A percentile compares a stretch with the other conserved stretches of the same genome.
Conservation (phyloP, 441 rosid species). For the Adansonia grandidieri region DNA sequence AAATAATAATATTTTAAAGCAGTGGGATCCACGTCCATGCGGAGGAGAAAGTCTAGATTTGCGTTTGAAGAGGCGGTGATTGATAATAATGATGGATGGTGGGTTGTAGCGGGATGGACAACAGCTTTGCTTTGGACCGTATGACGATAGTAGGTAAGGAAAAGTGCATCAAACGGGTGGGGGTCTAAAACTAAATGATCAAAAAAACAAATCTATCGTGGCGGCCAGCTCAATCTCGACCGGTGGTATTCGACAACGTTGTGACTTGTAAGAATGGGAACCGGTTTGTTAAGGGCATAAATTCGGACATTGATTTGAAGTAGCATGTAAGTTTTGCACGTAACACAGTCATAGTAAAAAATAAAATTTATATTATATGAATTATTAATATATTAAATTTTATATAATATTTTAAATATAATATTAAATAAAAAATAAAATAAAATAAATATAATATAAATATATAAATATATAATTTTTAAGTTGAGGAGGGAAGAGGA, state of each 20-base stretch:
- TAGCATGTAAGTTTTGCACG: background rate
- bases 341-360: too few species aligned
- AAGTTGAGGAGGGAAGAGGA: too few species aligned
- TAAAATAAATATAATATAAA: too few species aligned
- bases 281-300: background rate
- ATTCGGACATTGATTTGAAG: background rate
- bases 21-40: background rate
- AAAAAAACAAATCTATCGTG: background rate
- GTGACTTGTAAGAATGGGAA: background rate
- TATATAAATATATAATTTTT: too few species aligned
- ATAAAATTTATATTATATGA: too few species aligned
- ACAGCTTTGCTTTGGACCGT: background rate
- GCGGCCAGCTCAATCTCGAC: background rate
- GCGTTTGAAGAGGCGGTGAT: conserved; percentile 15
- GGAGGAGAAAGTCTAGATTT: background rate
- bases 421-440: too few species aligned
- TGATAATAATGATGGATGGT: background rate
- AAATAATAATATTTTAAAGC: background rate
- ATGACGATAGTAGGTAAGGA: background rate
- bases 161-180: background rate
- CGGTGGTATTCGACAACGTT: background rate
- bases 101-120: background rate
- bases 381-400: too few species aligned
- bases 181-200: background rate
- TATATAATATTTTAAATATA: too few species aligned